phyloP scores from a whole-genome alignment of 2,329 filamentous ascomycete genomes.

The Pseudohalonectria lignicola region DNA sequence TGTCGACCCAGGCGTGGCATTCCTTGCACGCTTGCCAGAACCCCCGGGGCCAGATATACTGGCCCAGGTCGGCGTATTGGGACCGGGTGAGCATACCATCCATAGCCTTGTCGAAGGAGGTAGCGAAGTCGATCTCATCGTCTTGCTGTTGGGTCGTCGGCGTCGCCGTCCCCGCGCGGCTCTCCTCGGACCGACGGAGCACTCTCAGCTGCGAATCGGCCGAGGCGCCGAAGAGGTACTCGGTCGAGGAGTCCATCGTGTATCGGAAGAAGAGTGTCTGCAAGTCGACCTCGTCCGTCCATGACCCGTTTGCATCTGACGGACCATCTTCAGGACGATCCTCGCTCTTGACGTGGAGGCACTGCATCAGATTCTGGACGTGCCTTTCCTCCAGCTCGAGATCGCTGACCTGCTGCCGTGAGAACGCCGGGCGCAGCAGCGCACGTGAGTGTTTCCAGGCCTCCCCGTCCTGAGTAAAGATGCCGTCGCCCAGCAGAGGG shows the following conservation, averaged over 20 bases:
- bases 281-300: slow-evolving; percentile 1
- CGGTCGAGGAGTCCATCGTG: background rate
- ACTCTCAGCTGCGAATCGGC: background rate
- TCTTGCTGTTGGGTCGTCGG: too few species aligned
- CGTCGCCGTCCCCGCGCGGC: background rate
- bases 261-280: slow-evolving; percentile 3
- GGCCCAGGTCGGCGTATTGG: background rate
- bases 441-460: slow-evolving; percentile 4
- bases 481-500: slow-evolving; percentile 5
- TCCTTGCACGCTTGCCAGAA: background rate
- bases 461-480: slow-evolving; percentile 4
- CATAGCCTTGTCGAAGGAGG: background rate
- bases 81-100: background rate
- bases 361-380: slow-evolving; percentile 1
- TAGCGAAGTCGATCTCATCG: background rate
- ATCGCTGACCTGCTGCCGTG: slow-evolving; percentile 3
- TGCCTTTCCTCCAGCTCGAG: background rate
- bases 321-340: too few species aligned
- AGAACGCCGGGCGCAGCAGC: slow-evolving; percentile 3
- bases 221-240: background rate
- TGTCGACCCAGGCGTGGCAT: background rate
- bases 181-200: background rate
- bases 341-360: background rate
- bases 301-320: background rate
- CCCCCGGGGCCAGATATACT: background rate